Evolutionary conservation across 768 basidiomycete genomes (phyloP).

Genomic region (Austroboletus eburneus): DNA sequence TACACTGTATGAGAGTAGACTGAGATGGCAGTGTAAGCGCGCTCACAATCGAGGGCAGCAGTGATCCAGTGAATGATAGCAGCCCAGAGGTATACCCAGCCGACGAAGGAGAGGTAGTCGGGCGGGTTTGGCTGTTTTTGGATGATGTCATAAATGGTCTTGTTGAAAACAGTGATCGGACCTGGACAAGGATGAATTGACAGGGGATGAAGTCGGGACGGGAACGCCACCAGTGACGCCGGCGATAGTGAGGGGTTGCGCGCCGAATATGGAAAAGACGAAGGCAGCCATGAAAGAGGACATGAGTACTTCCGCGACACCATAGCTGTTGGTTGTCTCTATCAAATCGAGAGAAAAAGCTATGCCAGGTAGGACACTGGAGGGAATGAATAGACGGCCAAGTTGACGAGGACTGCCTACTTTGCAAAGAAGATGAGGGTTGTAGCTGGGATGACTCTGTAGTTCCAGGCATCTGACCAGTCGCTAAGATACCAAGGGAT

Average conservation of each 20-base stretch:
- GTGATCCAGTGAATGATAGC: conserved; percentile 84
- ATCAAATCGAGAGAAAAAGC: conserved; percentile 92
- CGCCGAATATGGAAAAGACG: conserved; percentile 81
- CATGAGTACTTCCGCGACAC: conserved; percentile 80
- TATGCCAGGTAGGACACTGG: conserved; percentile 80
- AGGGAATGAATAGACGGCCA: background rate
- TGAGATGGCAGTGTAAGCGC: background rate
- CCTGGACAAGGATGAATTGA: conserved; percentile 38
- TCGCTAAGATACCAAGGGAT: conserved; percentile 79
- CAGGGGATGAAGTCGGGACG: background rate
- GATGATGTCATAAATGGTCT: conserved; percentile 80
- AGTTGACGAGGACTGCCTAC: conserved; percentile 37
- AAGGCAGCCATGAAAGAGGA: conserved; percentile 88
- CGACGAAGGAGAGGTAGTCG: conserved; percentile 79
- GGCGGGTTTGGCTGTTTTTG: conserved; percentile 54
- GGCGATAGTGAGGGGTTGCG: conserved; percentile 87
- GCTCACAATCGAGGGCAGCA: conserved; percentile 69
- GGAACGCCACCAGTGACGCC: conserved; percentile 70
- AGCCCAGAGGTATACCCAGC: conserved; percentile 91
- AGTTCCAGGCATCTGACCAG: conserved; percentile 92
- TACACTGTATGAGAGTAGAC: conserved; percentile 2
- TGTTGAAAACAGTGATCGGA: conserved; percentile 91
- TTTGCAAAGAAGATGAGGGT: conserved; percentile 84
- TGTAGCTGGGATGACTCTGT: conserved; percentile 84
- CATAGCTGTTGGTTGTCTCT: conserved; percentile 86